These are phyloP conservation scores for Emergomyces orientalis DNA, from an alignment of 2,329 filamentous ascomycete genomes.

Conservation along the genomic window DNA sequence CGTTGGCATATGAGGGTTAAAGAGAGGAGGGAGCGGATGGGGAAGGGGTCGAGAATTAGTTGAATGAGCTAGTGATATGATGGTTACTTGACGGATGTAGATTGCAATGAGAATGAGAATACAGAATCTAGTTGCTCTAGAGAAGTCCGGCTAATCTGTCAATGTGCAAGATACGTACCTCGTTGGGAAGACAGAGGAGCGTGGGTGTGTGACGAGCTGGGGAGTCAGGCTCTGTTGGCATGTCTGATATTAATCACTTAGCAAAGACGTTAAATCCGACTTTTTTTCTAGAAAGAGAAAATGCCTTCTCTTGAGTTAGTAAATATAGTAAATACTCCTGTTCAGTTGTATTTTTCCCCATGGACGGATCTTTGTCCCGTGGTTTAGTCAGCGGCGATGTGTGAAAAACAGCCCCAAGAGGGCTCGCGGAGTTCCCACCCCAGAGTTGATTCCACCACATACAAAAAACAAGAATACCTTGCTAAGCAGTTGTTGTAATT, in stretches of 20 bases:
- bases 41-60: slow-evolving; percentile 1
- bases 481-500: no score
- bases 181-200: slow-evolving; percentile 5
- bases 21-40: slow-evolving; percentile 45
- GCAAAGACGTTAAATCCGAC: no score
- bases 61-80: not conserved
- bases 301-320: no score
- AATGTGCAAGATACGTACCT: not conserved
- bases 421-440: no score
- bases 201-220: not conserved
- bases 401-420: no score
- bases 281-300: no score
- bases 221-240: not conserved
- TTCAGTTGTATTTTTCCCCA: not conserved
- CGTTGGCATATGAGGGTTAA: slow-evolving; percentile 52
- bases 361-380: no score
- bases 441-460: no score
- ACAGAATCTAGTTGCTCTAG: not conserved
- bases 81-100: not conserved
- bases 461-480: no score
- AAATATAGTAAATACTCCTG: no score
- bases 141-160: not conserved
- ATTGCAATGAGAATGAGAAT: not conserved
- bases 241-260: not conserved
- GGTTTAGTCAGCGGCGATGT: no score